phyloP scores from a whole-genome alignment of 2,329 filamentous ascomycete species.

The Aspergillus pseudotamarii region DNA sequence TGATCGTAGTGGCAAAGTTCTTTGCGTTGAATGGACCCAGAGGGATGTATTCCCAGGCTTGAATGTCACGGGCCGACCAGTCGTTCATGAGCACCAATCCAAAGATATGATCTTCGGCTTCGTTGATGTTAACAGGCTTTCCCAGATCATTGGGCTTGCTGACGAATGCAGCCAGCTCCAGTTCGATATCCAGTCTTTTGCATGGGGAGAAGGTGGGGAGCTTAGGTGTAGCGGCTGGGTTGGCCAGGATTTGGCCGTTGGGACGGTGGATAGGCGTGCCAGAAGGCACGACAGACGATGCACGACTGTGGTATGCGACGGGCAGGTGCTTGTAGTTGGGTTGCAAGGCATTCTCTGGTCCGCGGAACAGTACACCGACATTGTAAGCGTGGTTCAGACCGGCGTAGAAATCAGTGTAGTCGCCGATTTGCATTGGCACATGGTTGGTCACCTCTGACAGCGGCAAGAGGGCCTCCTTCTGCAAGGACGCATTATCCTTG shows the following conservation, averaged over 20 bases:
- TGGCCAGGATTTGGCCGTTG: conserved; percentile 70
- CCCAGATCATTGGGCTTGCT: conserved; percentile 67
- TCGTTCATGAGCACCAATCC: conserved; percentile 84
- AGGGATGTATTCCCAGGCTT: conserved; percentile 82
- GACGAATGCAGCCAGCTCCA: conserved; percentile 78
- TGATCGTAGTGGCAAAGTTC: conserved; percentile 79
- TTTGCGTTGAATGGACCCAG: conserved; percentile 82
- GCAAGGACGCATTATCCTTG: conserved; percentile 62
- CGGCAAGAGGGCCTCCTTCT: conserved; percentile 61
- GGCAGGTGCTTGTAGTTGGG: conserved; percentile 82
- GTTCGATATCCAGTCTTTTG: conserved; percentile 73
- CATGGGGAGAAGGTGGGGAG: conserved; percentile 65
- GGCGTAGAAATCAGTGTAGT: conserved; percentile 86
- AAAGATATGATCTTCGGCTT: conserved; percentile 73
- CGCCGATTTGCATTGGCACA: conserved; percentile 75
- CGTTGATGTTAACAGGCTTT: conserved; percentile 61
- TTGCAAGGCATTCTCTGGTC: conserved; percentile 71
- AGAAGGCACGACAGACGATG: conserved; percentile 74
- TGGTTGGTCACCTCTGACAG: conserved; percentile 65
- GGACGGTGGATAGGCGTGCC: conserved; percentile 74
- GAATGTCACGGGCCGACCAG: conserved; percentile 82
- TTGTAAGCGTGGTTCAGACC: conserved; percentile 78
- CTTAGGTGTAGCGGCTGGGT: conserved; percentile 64
- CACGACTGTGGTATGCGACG: conserved; percentile 78
- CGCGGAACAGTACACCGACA: conserved; percentile 72